phyloP scores from a whole-genome alignment of 768 basidiomycete species.

The Coprinopsis cinerea region DNA sequence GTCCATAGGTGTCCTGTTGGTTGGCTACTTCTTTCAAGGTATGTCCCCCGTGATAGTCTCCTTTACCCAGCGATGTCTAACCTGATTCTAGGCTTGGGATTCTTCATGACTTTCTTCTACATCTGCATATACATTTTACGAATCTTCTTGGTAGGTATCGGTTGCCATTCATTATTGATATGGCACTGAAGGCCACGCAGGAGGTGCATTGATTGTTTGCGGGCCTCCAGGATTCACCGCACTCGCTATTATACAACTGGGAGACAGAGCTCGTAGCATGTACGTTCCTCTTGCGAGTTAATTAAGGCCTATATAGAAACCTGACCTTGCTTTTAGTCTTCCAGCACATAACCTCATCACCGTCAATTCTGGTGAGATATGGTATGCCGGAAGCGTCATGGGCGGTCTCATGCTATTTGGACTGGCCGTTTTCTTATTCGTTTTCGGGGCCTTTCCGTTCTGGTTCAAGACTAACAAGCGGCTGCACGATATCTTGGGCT shows the following conservation, averaged over 20 bases:
- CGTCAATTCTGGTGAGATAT: conserved; percentile 36
- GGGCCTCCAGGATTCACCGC: conserved; percentile 48
- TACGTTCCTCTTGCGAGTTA: conserved; percentile 15
- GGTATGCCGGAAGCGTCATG: conserved; percentile 37
- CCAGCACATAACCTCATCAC: conserved; percentile 29
- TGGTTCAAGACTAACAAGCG: conserved; percentile 45
- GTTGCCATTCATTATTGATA: neutral
- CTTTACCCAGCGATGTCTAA: neutral
- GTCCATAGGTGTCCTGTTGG: conserved; percentile 34
- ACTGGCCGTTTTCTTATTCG: conserved; percentile 41
- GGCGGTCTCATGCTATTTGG: conserved; percentile 36
- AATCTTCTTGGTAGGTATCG: conserved; percentile 31
- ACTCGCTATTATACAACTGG: conserved; percentile 39
- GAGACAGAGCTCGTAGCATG: conserved; percentile 31
- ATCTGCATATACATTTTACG: conserved; percentile 44
- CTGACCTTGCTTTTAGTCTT: conserved; percentile 19
- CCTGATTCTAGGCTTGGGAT: conserved; percentile 39
- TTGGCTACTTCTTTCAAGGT: conserved; percentile 46
- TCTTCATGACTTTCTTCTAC: conserved; percentile 47
- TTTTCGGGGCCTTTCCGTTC: conserved; percentile 39
- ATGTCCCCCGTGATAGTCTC: neutral
- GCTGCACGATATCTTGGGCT: conserved; percentile 41
- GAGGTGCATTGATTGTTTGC: conserved; percentile 41
- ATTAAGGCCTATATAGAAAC: neutral
- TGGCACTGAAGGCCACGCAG: conserved; percentile 42